Evolutionary conservation across 2,329 filamentous ascomycete genomes (phyloP).

Genomic region (Teratosphaeria gauchensis): DNA sequence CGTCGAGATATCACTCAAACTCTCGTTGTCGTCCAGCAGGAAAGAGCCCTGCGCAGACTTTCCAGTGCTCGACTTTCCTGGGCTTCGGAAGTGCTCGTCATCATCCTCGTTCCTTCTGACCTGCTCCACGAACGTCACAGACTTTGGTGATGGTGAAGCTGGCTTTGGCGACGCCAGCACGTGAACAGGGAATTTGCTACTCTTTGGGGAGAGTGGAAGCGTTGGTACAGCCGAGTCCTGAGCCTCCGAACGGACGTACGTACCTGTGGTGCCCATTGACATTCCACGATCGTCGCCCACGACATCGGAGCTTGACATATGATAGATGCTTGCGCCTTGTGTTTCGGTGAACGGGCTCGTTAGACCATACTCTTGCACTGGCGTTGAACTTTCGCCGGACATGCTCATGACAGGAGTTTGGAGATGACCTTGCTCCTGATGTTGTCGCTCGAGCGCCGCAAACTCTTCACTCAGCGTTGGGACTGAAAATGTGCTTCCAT

Average conservation of each 20-base stretch:
- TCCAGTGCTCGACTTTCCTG: conserved; percentile 3
- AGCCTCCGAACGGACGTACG: neutral
- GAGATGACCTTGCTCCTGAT: neutral
- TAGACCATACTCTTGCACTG: neutral
- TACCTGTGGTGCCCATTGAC: conserved; percentile 2
- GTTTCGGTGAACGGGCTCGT: conserved; percentile 21
- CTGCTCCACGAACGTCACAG: conserved; percentile 1
- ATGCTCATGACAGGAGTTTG: neutral
- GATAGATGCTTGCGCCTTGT: conserved; percentile 27
- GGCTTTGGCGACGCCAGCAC: neutral
- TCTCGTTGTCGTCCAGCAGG: conserved; percentile 44
- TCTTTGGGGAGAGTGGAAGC: neutral
- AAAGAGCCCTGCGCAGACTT: conserved; percentile 33
- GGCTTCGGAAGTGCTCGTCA: neutral
- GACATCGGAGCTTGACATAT: conserved; percentile 14
- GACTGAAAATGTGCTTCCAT: conserved; percentile 4
- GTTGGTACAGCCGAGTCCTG: conserved; percentile 3
- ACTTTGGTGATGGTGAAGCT: neutral
- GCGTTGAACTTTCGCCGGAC: neutral
- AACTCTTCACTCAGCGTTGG: neutral
- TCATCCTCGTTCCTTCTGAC: neutral
- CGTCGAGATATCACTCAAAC: conserved; percentile 46
- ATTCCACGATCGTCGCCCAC: neutral
- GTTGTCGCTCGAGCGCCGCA: neutral
- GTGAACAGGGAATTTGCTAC: neutral